Evolutionary conservation across 768 basidiomycete genomes (phyloP).

Genomic region (Boletus sp.): DNA sequence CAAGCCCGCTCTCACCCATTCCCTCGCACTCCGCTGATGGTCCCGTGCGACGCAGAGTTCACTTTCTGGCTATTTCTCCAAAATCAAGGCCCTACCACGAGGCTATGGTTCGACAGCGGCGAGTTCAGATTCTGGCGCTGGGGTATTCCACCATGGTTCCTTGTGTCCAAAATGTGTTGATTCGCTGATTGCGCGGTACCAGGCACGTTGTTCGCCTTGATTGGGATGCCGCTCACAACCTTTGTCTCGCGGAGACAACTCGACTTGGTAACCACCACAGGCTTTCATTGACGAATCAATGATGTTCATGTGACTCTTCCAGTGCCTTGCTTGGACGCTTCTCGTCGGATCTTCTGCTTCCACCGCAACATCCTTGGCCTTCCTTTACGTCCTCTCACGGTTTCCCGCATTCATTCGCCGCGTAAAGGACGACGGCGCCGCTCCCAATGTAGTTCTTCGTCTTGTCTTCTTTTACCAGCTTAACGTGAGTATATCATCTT

Average conservation of each 20-base stretch:
- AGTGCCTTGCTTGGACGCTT: slow-evolving; percentile 77
- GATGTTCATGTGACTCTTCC: slow-evolving; percentile 9
- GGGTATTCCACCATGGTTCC: slow-evolving; percentile 38
- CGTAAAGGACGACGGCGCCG: slow-evolving; percentile 71
- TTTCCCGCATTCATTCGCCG: slow-evolving; percentile 70
- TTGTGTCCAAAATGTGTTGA: background rate
- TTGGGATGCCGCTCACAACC: slow-evolving; percentile 72
- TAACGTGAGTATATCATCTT: slow-evolving; percentile 51
- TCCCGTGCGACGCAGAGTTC: slow-evolving; percentile 46
- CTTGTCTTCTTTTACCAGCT: slow-evolving; percentile 73
- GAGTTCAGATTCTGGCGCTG: slow-evolving; percentile 73
- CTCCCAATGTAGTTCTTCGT: slow-evolving; percentile 69
- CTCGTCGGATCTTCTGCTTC: slow-evolving; percentile 66
- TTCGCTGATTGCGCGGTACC: slow-evolving; percentile 14
- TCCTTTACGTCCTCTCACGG: slow-evolving; percentile 65
- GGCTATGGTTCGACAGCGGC: slow-evolving; percentile 77
- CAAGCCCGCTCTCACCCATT: slow-evolving; percentile 20
- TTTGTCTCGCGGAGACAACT: slow-evolving; percentile 56
- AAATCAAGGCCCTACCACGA: slow-evolving; percentile 67
- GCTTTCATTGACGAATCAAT: background rate
- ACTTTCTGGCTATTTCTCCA: slow-evolving; percentile 82
- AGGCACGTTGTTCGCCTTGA: slow-evolving; percentile 62
- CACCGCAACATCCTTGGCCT: slow-evolving; percentile 62
- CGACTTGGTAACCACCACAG: slow-evolving; percentile 43
- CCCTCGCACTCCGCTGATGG: slow-evolving; percentile 4